Percentiles rank a stretch among this genome's conserved stretches.
Conservation (phyloP, 345 rosid genomes). For the Salix arbutifolia region DNA sequence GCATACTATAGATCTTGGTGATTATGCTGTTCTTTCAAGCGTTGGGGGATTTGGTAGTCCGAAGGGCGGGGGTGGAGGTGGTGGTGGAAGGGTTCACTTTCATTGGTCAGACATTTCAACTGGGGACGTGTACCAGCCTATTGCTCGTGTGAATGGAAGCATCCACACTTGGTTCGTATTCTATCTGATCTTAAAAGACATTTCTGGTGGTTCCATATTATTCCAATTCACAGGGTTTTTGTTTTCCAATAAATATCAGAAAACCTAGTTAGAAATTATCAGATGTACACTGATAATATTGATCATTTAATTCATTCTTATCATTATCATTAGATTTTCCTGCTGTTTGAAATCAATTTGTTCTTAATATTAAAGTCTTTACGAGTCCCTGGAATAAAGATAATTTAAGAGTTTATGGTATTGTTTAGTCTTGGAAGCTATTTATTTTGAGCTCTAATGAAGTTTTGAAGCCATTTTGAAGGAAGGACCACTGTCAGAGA, state of each 20-base stretch:
- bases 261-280: neutral
- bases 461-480: neutral
- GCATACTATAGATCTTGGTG: conserved; percentile 52
- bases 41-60: conserved; percentile 84
- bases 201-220: neutral
- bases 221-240: neutral
- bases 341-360: neutral
- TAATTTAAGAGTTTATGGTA: neutral
- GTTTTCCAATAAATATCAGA: neutral
- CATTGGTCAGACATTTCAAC: conserved; percentile 97
- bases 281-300: neutral
- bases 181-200: neutral
- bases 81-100: conserved; percentile 99
- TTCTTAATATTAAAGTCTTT: neutral
- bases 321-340: neutral
- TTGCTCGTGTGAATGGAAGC: conserved; percentile 77
- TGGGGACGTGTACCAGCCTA: conserved; percentile 98
- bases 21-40: conserved; percentile 74
- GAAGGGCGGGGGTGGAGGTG: conserved; percentile 87
- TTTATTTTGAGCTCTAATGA: neutral
- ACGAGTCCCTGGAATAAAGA: neutral
- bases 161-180: conserved; percentile 60
- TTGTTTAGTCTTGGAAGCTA: neutral
- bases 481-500: neutral
- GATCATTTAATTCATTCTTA: neutral